Evolutionary conservation across 306 rosid genomes (phyloP).

Genomic region (Lithocarpus polystachyus): DNA sequence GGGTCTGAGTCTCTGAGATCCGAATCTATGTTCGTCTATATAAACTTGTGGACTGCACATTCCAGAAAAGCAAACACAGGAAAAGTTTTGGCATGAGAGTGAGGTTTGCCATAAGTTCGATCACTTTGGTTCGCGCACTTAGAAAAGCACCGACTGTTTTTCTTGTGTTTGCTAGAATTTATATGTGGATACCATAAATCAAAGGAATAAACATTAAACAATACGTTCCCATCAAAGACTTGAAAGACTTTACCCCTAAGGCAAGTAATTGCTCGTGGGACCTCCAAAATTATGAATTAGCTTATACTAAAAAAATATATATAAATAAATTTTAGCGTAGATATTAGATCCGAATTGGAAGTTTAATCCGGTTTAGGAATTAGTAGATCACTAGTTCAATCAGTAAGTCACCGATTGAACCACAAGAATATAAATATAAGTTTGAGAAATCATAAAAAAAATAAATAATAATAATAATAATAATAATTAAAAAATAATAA

Average conservation of each 20-base stretch:
- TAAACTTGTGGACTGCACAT: neutral
- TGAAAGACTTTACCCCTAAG: constrained; percentile 25
- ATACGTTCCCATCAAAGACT: constrained; percentile 18
- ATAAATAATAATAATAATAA: too few species aligned
- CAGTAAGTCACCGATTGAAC: too few species aligned
- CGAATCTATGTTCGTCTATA: neutral
- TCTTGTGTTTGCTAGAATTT: neutral
- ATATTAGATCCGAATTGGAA: too few species aligned
- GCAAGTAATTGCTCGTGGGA: constrained; percentile 18
- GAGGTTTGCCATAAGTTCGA: neutral
- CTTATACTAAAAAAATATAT: neutral
- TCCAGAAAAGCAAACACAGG: neutral
- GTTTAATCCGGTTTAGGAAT: too few species aligned
- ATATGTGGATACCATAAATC: neutral
- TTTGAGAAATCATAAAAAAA: too few species aligned
- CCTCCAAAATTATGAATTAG: neutral
- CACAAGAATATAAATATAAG: too few species aligned
- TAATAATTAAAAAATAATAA: too few species aligned
- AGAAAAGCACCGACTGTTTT: neutral
- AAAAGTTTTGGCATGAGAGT: neutral
- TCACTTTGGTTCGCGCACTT: neutral
- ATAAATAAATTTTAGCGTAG: too few species aligned
- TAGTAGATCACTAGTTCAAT: too few species aligned
- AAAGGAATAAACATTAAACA: constrained; percentile 1
- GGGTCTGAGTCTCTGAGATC: neutral